Base-by-base conservation (phyloP, 2,329 filamentous ascomycete species). In the Fusarium chuoi region DNA sequence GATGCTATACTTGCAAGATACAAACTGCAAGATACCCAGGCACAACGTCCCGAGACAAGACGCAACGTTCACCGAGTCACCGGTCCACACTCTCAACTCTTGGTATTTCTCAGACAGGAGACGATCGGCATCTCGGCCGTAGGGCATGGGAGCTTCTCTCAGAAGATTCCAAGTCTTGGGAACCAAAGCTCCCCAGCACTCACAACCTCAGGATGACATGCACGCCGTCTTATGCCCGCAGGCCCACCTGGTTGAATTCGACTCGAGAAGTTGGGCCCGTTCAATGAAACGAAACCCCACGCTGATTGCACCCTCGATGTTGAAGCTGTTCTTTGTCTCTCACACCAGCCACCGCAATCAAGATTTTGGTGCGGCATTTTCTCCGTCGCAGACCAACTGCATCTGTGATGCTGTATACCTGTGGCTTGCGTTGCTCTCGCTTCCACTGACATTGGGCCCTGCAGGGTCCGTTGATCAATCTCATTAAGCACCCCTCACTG, bases 391-490 rank as follows among this genome's bases (percentile, higher is more conserved):
- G 35, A 35, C 28, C 51, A 49, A 38, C 41, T 57, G 24, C 24
- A 42, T 65, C 26, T 45, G 42, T 46, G 41, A 42, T 48, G 8
- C 30, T 62, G 51, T 49, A 38, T 41, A 59, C 57, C n/a, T 57
- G 68, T 74, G 55, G 68, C 54, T 71, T 62, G 59, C 59, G 49
- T 57, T 51, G 39, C 30, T 62, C 45, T 75, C 49, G 60, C 61
- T 64, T 63, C 52, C 57, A 41, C 52, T 30, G 59, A 58, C 26
- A 58, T 65, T 41, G 48, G 60, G 55, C 67, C 61, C 68, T 75
- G 72, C 72, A 75, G 72, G 72, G 72, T 75, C 72, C 68, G 61
- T 75, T 75, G 72, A 75, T 75, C 72, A 73, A 62, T 69, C 72
- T 74, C 58, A 59, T 70, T 70, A 58, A 68, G 60, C 68, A 57